Evolutionary conservation across 495 filamentous ascomycete species (phyloP), one percentile per base, ranked within the genome.

Genomic region (Trichoderma parareesei): DNA sequence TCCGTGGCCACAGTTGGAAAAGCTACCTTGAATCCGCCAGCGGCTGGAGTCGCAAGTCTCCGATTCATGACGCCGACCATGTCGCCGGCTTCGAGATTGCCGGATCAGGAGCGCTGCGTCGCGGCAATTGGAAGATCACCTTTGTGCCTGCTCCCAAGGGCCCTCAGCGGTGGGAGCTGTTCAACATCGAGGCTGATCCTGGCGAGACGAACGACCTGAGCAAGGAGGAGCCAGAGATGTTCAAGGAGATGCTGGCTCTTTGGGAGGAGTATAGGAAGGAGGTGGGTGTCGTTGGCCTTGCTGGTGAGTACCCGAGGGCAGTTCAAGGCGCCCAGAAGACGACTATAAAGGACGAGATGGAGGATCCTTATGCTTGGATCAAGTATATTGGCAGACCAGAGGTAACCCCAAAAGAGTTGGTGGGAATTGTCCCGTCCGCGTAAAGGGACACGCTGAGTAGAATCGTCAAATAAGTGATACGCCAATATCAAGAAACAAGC

Each of bases 1-100:
- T 87, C 77, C 82, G 86, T 46, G 86, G 85, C n/a, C 73, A 68
- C n/a, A 68, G 65, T 60, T 66, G 69, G 66, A 61, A 59, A 27
- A 9, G 33, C 37, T 37, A 40, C 33, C 3, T 46, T 6, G 40
- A 63, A 42, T 44, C 60, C 9, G 41, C 37, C 20, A 63, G 38
- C 67, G 73, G 60, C 69, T 73, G 37, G 70, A 67, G 63, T 72
- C 71, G 46, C 70, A 72, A 62, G 70, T 68, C 7, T 65, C 67
- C 16, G 6, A 83, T 84, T 0, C 84, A 87, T 69, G 82, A 38
- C 3, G 18, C 16, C 33, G 67, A 69, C 38, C 66, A 72, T 49
- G 63, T 67, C 38, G 67, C 64, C 33, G 72, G 69, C 27, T 75
- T 69, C 64, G 72, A 74, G 65, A 65, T 70, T 43, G 67, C 67